phyloP scores from a whole-genome alignment of 306 rosid species.

The Lagenaria siceraria region DNA sequence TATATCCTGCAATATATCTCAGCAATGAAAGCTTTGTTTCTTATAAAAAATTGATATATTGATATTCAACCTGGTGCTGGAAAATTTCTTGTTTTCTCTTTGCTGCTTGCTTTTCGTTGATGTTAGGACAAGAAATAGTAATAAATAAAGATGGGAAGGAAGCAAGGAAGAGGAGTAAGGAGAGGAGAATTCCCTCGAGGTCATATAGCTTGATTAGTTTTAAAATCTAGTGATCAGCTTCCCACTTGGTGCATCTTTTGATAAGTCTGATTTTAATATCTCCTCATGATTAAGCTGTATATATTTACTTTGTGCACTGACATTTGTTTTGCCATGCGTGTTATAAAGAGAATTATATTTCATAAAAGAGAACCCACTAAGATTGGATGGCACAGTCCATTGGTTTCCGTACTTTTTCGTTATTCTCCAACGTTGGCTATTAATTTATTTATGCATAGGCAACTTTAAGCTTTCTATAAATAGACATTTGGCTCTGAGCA shows the following conservation, averaged over 20 bases:
- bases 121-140: not conserved
- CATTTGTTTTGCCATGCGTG: not conserved
- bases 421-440: not conserved
- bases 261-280: not conserved
- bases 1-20: too few species aligned
- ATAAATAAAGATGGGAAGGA: not conserved
- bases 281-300: not conserved
- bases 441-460: not conserved
- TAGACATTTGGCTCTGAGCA: slow-evolving; percentile 7
- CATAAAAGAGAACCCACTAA: not conserved
- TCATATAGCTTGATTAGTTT: not conserved
- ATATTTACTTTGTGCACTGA: not conserved
- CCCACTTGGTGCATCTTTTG: slow-evolving; percentile 5
- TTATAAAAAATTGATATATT: too few species aligned
- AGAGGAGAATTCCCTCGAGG: not conserved
- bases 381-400: not conserved
- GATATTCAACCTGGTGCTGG: too few species aligned
- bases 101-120: not conserved
- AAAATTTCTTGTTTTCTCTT: not conserved
- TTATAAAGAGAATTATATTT: not conserved
- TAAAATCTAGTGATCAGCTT: slow-evolving; percentile 2
- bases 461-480: slow-evolving; percentile 9
- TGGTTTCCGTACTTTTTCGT: not conserved
- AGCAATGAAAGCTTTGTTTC: too few species aligned
- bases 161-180: not conserved